These are phyloP conservation scores for Entomophthora muscae DNA, from an alignment of 371 early-diverging fungal species.

Conservation along the genomic window DNA sequence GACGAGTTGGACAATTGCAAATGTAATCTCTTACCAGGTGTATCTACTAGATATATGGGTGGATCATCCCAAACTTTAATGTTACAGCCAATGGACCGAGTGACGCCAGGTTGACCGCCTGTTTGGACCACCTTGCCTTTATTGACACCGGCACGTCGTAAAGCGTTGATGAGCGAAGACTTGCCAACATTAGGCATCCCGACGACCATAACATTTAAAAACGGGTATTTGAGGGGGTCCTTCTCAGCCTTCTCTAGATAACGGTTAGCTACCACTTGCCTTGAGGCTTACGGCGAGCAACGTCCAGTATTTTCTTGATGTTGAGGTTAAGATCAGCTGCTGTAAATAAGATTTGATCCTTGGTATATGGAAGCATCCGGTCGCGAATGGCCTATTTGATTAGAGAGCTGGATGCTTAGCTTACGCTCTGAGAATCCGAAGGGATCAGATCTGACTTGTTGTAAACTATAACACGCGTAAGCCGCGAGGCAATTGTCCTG, in stretches of 20 bases:
- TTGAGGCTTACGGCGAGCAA: conserved; percentile 25
- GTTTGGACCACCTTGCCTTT: conserved; percentile 65
- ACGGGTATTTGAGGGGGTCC: conserved; percentile 19
- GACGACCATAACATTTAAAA: conserved; percentile 58
- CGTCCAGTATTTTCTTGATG: conserved; percentile 39
- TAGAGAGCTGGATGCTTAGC: neutral
- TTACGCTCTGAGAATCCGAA: conserved; percentile 20
- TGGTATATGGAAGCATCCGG: neutral
- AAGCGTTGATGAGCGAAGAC: conserved; percentile 73
- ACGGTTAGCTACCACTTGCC: neutral
- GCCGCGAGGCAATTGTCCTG: neutral
- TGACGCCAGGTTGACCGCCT: conserved; percentile 79
- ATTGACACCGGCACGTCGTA: conserved; percentile 50
- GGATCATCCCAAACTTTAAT: conserved; percentile 78
- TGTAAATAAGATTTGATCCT: conserved; percentile 44
- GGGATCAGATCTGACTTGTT: conserved; percentile 86
- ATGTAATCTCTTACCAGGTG: conserved; percentile 36
- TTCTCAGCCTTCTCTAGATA: conserved; percentile 10
- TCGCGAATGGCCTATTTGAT: neutral
- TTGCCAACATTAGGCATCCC: conserved; percentile 97
- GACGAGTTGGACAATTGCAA: neutral
- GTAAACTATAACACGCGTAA: conserved; percentile 56
- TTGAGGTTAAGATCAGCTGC: conserved; percentile 37
- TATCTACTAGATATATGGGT: conserved; percentile 74
- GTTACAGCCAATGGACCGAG: conserved; percentile 55